phyloP scores from a whole-genome alignment of 148 eudicot species.

The Nepenthes gracilis region DNA sequence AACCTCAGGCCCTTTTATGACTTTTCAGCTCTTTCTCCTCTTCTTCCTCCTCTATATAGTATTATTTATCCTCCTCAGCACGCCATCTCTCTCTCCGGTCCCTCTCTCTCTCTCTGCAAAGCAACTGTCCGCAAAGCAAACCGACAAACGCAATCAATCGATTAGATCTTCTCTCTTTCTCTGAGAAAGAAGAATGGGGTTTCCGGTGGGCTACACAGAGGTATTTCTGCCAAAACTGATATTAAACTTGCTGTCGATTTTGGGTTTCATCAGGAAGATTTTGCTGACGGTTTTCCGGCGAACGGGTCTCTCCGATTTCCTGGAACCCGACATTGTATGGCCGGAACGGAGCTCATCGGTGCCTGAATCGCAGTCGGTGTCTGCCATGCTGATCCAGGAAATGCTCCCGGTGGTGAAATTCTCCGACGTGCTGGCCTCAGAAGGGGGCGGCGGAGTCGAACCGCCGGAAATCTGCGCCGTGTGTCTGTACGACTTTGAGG shows the following conservation, averaged over 20 bases:
- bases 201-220: conserved; percentile 32
- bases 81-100: no score
- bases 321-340: conserved; percentile 36
- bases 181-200: background rate
- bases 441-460: conserved; percentile 35
- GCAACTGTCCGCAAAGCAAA: no score
- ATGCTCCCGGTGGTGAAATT: conserved; percentile 57
- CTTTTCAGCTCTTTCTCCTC: no score
- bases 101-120: no score
- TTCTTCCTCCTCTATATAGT: no score
- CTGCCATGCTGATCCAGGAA: conserved; percentile 52
- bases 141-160: no score
- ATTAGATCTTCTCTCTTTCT: no score
- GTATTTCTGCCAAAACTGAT: conserved; percentile 43
- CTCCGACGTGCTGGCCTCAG: conserved; percentile 20
- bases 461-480: conserved; percentile 54
- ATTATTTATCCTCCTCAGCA: no score
- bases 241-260: conserved; percentile 31
- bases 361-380: conserved; percentile 7
- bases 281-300: conserved; percentile 16
- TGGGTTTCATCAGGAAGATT: conserved; percentile 27
- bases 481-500: conserved; percentile 37
- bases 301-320: conserved; percentile 46
- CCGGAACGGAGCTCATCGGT: conserved; percentile 16
- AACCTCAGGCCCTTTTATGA: no score